Evolutionary conservation across 2,329 filamentous ascomycete genomes (phyloP).

Genomic region (Aspergillus arachidicola): DNA sequence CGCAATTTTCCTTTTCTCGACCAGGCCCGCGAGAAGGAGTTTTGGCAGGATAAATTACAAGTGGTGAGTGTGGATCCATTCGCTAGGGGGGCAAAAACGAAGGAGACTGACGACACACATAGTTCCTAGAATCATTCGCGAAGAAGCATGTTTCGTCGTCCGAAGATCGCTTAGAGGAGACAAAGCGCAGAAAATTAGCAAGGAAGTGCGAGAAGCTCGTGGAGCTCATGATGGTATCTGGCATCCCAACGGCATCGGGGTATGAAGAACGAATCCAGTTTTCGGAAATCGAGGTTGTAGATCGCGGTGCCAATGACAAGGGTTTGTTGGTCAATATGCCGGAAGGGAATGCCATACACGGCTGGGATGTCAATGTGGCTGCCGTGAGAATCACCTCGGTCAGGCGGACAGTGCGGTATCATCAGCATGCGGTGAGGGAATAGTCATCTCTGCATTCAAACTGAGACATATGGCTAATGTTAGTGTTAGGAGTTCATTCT

Average conservation of each 20-base stretch:
- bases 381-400: constrained; percentile 78
- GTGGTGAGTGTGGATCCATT: constrained; percentile 62
- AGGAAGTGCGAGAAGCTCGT: constrained; percentile 93
- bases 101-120: constrained; percentile 12
- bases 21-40: constrained; percentile 96
- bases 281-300: constrained; percentile 94
- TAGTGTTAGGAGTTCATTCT: constrained; percentile 78
- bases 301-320: constrained; percentile 87
- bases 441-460: neutral
- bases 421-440: constrained; percentile 79
- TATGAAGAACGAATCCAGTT: constrained; percentile 98
- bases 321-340: constrained; percentile 85
- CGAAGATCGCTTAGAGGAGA: constrained; percentile 93
- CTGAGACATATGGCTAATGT: constrained; percentile 8
- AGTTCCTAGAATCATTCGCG: constrained; percentile 97
- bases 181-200: constrained; percentile 89
- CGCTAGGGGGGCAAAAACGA: neutral
- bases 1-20: constrained; percentile 98
- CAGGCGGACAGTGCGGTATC: constrained; percentile 84
- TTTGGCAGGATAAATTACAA: constrained; percentile 98
- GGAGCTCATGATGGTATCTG: constrained; percentile 99
- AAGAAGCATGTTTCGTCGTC: constrained; percentile 97
- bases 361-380: constrained; percentile 96
- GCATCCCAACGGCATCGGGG: constrained; percentile 89
- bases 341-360: constrained; percentile 88